Percentiles rank a stretch among this genome's conserved stretches.
Evolutionary conservation across 306 rosid genomes (phyloP).

Genomic region (Boehmeria nivea): DNA sequence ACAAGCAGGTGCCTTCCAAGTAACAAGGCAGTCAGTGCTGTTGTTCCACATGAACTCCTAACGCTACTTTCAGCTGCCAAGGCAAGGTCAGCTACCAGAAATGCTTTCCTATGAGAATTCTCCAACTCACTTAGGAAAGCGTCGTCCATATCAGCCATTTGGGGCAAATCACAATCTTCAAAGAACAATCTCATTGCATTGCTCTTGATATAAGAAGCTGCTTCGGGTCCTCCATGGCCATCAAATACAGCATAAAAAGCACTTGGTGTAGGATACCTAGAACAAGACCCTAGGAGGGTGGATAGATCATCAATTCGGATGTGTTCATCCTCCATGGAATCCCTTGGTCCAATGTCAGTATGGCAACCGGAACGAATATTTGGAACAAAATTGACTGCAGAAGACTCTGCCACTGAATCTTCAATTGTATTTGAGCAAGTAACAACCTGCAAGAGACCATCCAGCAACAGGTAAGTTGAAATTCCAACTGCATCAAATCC

Average conservation of each 20-base stretch:
- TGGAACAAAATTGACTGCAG: slow-evolving; percentile 47
- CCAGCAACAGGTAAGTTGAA: background rate
- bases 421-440: slow-evolving; percentile 44
- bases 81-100: slow-evolving; percentile 69
- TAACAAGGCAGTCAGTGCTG: slow-evolving; percentile 80
- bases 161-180: slow-evolving; percentile 61
- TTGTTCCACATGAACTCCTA: slow-evolving; percentile 72
- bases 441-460: slow-evolving; percentile 34
- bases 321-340: slow-evolving; percentile 90
- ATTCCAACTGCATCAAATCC: too few relatives aligned
- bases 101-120: slow-evolving; percentile 68
- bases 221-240: slow-evolving; percentile 93
- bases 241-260: slow-evolving; percentile 91
- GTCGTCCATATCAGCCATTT: slow-evolving; percentile 41
- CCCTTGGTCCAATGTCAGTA: slow-evolving; percentile 63
- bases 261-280: slow-evolving; percentile 42
- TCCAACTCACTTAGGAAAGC: slow-evolving; percentile 53
- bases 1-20: slow-evolving; percentile 77
- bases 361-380: slow-evolving; percentile 71
- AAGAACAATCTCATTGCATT: slow-evolving; percentile 73
- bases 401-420: slow-evolving; percentile 38
- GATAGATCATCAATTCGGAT: slow-evolving; percentile 72
- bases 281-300: slow-evolving; percentile 49
- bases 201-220: slow-evolving; percentile 73
- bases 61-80: slow-evolving; percentile 61